Evolutionary conservation across 352 stramenopile species (phyloP).

Genomic region (Sclerospora graminicola): DNA sequence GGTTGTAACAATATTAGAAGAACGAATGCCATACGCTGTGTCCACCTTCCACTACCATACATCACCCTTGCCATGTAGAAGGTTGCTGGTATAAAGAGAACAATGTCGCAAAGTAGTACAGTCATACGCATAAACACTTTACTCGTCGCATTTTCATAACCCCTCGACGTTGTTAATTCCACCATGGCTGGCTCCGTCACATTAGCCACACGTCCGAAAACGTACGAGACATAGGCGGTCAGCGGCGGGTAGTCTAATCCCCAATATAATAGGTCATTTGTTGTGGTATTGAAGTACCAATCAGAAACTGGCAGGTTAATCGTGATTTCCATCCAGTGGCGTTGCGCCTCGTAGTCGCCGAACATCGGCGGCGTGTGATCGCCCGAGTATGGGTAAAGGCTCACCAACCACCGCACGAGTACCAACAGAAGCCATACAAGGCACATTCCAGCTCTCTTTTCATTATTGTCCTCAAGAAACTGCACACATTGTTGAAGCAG

Average conservation of each 20-base stretch:
- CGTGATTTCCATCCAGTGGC: conserved; percentile 99
- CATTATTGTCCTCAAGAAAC: conserved; percentile 44
- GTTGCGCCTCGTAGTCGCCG: conserved; percentile 97
- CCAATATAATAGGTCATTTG: conserved; percentile 95
- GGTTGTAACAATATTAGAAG: conserved; percentile 80
- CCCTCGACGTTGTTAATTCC: conserved; percentile 57
- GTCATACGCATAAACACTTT: conserved; percentile 89
- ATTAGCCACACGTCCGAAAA: conserved; percentile 69
- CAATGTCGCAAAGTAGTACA: conserved; percentile 88
- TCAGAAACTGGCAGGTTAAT: conserved; percentile 85
- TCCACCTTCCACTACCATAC: conserved; percentile 41
- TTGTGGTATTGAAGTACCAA: conserved; percentile 91
- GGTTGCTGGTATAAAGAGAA: conserved; percentile 83
- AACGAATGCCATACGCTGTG: conserved; percentile 46
- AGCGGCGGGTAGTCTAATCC: conserved; percentile 97
- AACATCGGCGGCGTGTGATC: conserved; percentile 74
- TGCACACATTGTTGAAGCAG: conserved; percentile 34
- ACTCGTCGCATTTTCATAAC: conserved; percentile 77
- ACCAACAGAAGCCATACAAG: conserved; percentile 51
- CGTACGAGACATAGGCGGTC: conserved; percentile 86
- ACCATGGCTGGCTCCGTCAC: conserved; percentile 83
- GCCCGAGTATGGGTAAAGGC: conserved; percentile 78
- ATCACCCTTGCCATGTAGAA: conserved; percentile 35
- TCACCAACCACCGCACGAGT: conserved; percentile 65
- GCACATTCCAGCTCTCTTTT: conserved; percentile 29